Base-by-base conservation (phyloP, 148 eudicot species). In the Chenopodium formosanum region DNA sequence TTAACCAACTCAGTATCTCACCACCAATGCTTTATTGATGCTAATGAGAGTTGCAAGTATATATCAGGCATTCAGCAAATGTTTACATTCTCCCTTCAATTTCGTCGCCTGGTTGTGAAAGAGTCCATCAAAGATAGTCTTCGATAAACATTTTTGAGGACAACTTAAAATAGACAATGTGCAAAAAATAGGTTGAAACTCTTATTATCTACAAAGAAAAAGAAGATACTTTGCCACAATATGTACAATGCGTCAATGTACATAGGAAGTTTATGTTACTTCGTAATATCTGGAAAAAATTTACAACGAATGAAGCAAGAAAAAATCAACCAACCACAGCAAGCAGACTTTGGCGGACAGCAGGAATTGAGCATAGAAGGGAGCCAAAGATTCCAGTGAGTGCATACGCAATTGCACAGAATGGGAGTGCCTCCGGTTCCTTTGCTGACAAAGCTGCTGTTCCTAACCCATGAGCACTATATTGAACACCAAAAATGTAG, bases 371-470 rank as follows among this genome's bases (percentile, higher is more conserved):
- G 85, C 99, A 96, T 37, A 94, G 68, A 50, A 96, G 81, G 71
- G 98, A 94, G 34, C 95, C 99, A 75, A 92, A 92, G 70, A 96
- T 96, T 44, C 99, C 99, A 0, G 99, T 96, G 20, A 96, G 90
- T 62, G 94, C 97, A 74, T 96, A 96, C 44, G 99, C 99, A 78
- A 96, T 96, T 69, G 99, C 99, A 71, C 99, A 96, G 75, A 96
- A 96, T 12, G 99, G 99, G 76, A 96, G 98, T 82, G 99, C 99
- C 84, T 94, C 99, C 0, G 99, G 99, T 87, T 96, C 99, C 83
- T 94, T 96, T 19, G 99, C 97, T 87, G 99, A 94, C 78, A 96
- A 86, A 81, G 99, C 99, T 70, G 99, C 99, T 79, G 99, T 96
- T 88, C 99, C 99, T 74, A 96, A 78, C 81, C 99, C 99, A 76